These are phyloP conservation scores for Podila epigama DNA, from an alignment of 192 early-diverging fungal species.

Conservation along the genomic window DNA sequence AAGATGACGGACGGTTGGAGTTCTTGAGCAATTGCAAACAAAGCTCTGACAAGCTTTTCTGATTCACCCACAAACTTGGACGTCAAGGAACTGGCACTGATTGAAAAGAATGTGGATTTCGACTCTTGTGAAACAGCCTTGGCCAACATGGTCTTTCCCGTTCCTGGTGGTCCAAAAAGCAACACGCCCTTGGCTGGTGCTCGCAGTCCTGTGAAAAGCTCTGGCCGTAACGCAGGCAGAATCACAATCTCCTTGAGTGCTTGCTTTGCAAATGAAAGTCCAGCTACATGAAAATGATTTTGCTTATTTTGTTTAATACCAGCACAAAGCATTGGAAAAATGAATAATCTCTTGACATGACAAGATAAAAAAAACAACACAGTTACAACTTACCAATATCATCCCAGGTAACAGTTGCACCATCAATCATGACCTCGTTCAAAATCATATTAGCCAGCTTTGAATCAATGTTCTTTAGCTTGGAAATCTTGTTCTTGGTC, in stretches of 20 bases:
- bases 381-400: slow-evolving; percentile 56
- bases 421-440: slow-evolving; percentile 47
- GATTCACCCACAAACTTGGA: slow-evolving; percentile 90
- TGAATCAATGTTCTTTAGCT: slow-evolving; percentile 49
- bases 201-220: slow-evolving; percentile 68
- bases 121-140: slow-evolving; percentile 58
- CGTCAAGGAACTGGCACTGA: slow-evolving; percentile 86
- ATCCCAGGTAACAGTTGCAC: slow-evolving; percentile 70
- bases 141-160: slow-evolving; percentile 82
- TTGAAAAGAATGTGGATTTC: slow-evolving; percentile 86
- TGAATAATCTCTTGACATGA: too few relatives aligned
- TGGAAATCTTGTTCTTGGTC: slow-evolving; percentile 37
- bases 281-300: slow-evolving; percentile 60
- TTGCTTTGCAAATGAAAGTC: slow-evolving; percentile 76
- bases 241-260: slow-evolving; percentile 80
- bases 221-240: slow-evolving; percentile 71
- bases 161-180: slow-evolving; percentile 91
- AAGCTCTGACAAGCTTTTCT: slow-evolving; percentile 85
- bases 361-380: too few relatives aligned
- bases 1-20: slow-evolving; percentile 86
- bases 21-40: slow-evolving; percentile 86
- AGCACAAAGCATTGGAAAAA: too few relatives aligned
- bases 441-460: slow-evolving; percentile 55
- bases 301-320: too few relatives aligned
- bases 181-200: slow-evolving; percentile 90